Evolutionary conservation across 2,329 filamentous ascomycete genomes (phyloP).

Genomic region (Colletotrichum musicola): DNA sequence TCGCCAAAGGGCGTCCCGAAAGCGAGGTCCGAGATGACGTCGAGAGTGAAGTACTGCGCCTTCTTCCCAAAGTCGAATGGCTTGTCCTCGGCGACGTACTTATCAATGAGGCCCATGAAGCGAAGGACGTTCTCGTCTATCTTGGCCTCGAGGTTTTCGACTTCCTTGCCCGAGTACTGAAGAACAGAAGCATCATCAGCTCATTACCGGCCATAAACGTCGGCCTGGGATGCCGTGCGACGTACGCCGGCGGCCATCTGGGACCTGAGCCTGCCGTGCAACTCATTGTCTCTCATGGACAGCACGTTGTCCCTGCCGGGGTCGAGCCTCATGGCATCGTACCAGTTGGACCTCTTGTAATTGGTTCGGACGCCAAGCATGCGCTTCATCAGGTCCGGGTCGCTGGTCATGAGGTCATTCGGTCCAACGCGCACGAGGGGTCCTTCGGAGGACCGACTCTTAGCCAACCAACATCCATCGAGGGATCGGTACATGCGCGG

Average conservation of each 20-base stretch:
- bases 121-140: slow-evolving; percentile 62
- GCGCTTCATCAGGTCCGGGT: slow-evolving; percentile 53
- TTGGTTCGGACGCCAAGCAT: slow-evolving; percentile 53
- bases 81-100: slow-evolving; percentile 55
- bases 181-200: not conserved
- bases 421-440: slow-evolving; percentile 58
- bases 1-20: slow-evolving; percentile 63
- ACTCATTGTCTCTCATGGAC: slow-evolving; percentile 60
- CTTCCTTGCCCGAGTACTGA: slow-evolving; percentile 64
- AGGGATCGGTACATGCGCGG: not conserved
- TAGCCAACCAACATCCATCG: not conserved
- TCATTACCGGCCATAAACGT: not conserved
- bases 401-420: slow-evolving; percentile 55
- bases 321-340: slow-evolving; percentile 64
- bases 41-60: slow-evolving; percentile 65
- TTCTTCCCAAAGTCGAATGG: slow-evolving; percentile 61
- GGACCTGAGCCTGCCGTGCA: slow-evolving; percentile 56
- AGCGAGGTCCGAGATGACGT: slow-evolving; percentile 65
- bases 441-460: slow-evolving; percentile 39
- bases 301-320: slow-evolving; percentile 67
- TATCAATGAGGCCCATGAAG: slow-evolving; percentile 58
- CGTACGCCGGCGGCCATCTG: slow-evolving; percentile 64
- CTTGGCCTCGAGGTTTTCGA: slow-evolving; percentile 60
- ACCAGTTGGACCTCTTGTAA: slow-evolving; percentile 58
- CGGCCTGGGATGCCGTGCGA: not conserved